A percentile compares a stretch with the other conserved stretches of the same genome.
Evolutionary conservation across 805 yeast genomes (phyloP).

Genomic region (Torulaspora indica): DNA sequence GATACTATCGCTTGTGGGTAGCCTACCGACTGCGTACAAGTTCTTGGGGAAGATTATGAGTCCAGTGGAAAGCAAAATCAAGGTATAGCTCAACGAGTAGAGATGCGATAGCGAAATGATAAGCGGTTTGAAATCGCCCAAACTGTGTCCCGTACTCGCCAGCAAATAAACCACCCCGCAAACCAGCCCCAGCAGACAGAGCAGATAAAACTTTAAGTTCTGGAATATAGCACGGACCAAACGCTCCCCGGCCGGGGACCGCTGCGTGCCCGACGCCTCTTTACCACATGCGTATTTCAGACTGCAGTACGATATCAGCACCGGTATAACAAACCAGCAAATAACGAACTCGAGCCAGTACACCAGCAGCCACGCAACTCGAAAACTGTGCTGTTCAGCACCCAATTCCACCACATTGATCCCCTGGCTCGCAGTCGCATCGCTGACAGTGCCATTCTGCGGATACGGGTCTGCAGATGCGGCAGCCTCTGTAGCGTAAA

Average conservation of each 20-base stretch:
- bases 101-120: conserved; percentile 33
- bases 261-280: conserved; percentile 2
- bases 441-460: conserved; percentile 1
- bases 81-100: conserved; percentile 31
- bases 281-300: conserved; percentile 26
- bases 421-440: neutral
- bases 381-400: conserved; percentile 6
- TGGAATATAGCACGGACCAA: conserved; percentile 22
- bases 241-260: conserved; percentile 16
- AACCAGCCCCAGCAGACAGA: conserved; percentile 23
- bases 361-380: conserved; percentile 25
- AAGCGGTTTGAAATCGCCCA: conserved; percentile 29
- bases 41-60: conserved; percentile 29
- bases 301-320: conserved; percentile 30
- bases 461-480: neutral
- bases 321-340: conserved; percentile 34
- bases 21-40: conserved; percentile 14
- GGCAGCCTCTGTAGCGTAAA: conserved; percentile 14
- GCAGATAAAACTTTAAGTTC: conserved; percentile 31
- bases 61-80: conserved; percentile 30
- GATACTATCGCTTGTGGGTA: conserved; percentile 16
- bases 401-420: neutral
- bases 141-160: conserved; percentile 24
- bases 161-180: conserved; percentile 28
- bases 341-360: conserved; percentile 32